Evolutionary conservation across 1,284 basidiomycete species (phyloP).

Genomic region (Bjerkandera adusta): DNA sequence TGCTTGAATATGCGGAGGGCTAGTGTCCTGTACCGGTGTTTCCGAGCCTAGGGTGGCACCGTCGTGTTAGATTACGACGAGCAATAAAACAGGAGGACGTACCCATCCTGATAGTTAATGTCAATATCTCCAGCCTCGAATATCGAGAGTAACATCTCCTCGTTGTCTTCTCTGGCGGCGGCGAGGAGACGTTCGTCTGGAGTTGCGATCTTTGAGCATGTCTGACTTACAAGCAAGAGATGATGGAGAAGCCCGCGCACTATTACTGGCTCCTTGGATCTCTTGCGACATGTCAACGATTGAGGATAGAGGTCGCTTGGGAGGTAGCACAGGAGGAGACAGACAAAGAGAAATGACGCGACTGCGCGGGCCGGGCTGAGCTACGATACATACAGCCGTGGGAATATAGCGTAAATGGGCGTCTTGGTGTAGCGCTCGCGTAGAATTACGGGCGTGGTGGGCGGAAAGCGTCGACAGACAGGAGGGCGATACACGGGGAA

Average conservation of each 20-base stretch:
- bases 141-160: constrained; percentile 63
- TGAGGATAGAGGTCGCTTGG: too few species aligned
- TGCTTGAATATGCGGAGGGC: not conserved
- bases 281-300: constrained; percentile 3
- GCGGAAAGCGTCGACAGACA: too few species aligned
- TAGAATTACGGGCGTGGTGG: too few species aligned
- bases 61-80: not conserved
- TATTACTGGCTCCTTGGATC: not conserved
- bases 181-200: constrained; percentile 74
- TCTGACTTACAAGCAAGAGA: not conserved
- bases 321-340: too few species aligned
- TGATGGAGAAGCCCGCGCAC: not conserved
- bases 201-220: constrained; percentile 4
- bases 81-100: constrained; percentile 27
- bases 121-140: constrained; percentile 58
- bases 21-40: constrained; percentile 62
- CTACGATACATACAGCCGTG: too few species aligned
- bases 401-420: too few species aligned
- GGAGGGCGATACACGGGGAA: too few species aligned
- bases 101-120: constrained; percentile 81
- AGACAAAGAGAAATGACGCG: too few species aligned
- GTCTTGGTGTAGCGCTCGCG: too few species aligned
- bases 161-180: constrained; percentile 75
- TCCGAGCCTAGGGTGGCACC: constrained; percentile 64
- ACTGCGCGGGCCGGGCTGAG: too few species aligned